These are phyloP conservation scores for Ganoderma lingzhi DNA, from an alignment of 1,284 basidiomycete genomes.

Conservation along the genomic window DNA sequence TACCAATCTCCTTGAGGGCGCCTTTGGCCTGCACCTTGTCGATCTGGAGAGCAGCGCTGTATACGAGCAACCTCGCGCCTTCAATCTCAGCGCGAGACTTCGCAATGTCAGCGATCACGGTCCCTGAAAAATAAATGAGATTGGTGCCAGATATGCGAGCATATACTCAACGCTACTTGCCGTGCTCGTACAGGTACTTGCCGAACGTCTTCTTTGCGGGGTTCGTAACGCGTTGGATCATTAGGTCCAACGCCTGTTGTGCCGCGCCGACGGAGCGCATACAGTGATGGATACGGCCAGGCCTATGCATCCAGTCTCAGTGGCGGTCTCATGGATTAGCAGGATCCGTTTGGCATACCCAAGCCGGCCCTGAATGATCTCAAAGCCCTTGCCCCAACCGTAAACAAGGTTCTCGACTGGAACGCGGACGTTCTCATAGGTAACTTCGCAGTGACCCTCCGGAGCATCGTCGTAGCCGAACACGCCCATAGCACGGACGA, in stretches of 20 bases:
- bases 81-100: slow-evolving; percentile 95
- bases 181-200: slow-evolving; percentile 91
- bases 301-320: slow-evolving; percentile 52
- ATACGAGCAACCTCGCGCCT: slow-evolving; percentile 84
- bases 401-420: slow-evolving; percentile 86
- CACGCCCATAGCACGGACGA: slow-evolving; percentile 92
- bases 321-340: not conserved
- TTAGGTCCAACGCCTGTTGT: slow-evolving; percentile 84
- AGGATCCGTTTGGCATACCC: slow-evolving; percentile 62
- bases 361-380: slow-evolving; percentile 97
- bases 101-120: slow-evolving; percentile 91
- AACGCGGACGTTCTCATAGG: slow-evolving; percentile 94
- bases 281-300: slow-evolving; percentile 97
- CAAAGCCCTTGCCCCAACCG: slow-evolving; percentile 95
- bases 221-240: slow-evolving; percentile 94
- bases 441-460: slow-evolving; percentile 95
- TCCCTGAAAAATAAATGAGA: slow-evolving; percentile 56
- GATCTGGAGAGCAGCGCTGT: slow-evolving; percentile 93
- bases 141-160: not conserved
- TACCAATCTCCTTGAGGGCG: slow-evolving; percentile 96
- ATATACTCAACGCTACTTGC: slow-evolving; percentile 48
- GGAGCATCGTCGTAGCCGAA: slow-evolving; percentile 96
- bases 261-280: slow-evolving; percentile 97
- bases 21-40: slow-evolving; percentile 93
- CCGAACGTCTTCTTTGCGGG: slow-evolving; percentile 93